A percentile compares a stretch with the other conserved stretches of the same genome.
These are phyloP conservation scores for Phlyctochytrium bullatum DNA, from an alignment of 192 early-diverging fungal genomes.

Conservation along the genomic window DNA sequence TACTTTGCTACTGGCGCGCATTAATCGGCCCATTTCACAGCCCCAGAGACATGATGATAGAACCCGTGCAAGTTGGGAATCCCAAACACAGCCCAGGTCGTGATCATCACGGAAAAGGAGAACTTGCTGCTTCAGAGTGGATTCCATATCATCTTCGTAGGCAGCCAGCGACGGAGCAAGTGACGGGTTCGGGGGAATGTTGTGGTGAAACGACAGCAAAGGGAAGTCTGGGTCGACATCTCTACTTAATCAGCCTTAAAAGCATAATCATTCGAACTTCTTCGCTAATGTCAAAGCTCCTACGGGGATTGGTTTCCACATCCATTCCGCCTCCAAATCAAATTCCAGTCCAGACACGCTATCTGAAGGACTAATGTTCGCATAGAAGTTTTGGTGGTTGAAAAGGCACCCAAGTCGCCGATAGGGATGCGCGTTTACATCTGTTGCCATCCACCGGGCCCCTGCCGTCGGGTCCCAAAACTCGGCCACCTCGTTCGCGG, in stretches of 20 bases:
- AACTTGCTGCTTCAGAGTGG: slow-evolving; percentile 9
- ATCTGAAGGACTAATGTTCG: slow-evolving; percentile 18
- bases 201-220: slow-evolving; percentile 8
- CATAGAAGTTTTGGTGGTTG: slow-evolving; percentile 32
- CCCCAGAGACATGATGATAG: slow-evolving; percentile 23
- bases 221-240: slow-evolving; percentile 8
- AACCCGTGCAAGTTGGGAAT: slow-evolving; percentile 19
- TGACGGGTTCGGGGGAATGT: background rate
- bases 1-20: background rate
- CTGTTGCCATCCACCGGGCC: background rate
- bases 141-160: slow-evolving; percentile 19
- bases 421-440: slow-evolving; percentile 8
- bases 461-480: slow-evolving; percentile 21
- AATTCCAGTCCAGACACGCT: background rate
- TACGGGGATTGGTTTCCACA: slow-evolving; percentile 20
- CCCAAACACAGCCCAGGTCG: slow-evolving; percentile 23
- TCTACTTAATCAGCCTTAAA: background rate
- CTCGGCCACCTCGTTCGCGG: slow-evolving; percentile 1
- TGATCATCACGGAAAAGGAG: slow-evolving; percentile 18
- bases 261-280: background rate
- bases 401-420: slow-evolving; percentile 26
- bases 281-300: slow-evolving; percentile 21
- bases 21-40: slow-evolving; percentile 21
- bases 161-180: background rate
- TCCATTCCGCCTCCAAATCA: slow-evolving; percentile 10